Evolutionary conservation across 169 alveolate species (phyloP), one percentile per base, ranked within the genome.

Genomic region (Cryptosporidium canis): DNA sequence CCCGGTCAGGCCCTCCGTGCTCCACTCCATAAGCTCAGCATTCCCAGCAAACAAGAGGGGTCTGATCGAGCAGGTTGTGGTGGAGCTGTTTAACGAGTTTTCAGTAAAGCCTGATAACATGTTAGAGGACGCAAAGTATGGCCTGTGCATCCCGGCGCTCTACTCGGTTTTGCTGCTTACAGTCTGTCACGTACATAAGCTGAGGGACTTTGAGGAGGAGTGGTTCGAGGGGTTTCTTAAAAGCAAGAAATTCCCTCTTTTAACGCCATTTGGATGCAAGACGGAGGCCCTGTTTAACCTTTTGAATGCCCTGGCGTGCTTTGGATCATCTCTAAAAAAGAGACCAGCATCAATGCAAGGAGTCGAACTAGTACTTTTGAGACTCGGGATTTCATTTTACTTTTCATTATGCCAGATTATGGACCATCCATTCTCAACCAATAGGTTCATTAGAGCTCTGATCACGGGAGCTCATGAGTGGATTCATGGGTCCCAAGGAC

Each of bases 391-490:
- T 37, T 77, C 87, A 5, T 77, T 77, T 61, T 77, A 77, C 43
- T 58, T 77, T 77, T 77, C 87, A 16, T 16, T 77, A 18, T 77
- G 72, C 12, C 51, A 55, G 31, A 77, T 77, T 16, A 77, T 77
- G 87, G 87, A 77, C 39, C 71, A 77, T 77, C 72, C 87, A 58
- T 77, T 77, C 61, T 77, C 87, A 58, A 77, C 87, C 39, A 77
- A 77, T 58, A 55, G 87, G 51, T 56, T 77, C 37, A 61, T 77
- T 41, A 77, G 55, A 43, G 87, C 87, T 7, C 51, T 77, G 33
- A 77, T 77, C 21, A 39, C 72, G 18, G 87, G 87, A 56, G 87
- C 72, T 21, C 72, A 77, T 61, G 72, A 61, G 27, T 77, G 87
- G 87, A 77, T 77, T 24, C 87, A 77, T 58, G 87, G 87, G 11